Evolutionary conservation across 2,329 filamentous ascomycete species (phyloP).

Genomic region (Lasiodiplodia theobromae): DNA sequence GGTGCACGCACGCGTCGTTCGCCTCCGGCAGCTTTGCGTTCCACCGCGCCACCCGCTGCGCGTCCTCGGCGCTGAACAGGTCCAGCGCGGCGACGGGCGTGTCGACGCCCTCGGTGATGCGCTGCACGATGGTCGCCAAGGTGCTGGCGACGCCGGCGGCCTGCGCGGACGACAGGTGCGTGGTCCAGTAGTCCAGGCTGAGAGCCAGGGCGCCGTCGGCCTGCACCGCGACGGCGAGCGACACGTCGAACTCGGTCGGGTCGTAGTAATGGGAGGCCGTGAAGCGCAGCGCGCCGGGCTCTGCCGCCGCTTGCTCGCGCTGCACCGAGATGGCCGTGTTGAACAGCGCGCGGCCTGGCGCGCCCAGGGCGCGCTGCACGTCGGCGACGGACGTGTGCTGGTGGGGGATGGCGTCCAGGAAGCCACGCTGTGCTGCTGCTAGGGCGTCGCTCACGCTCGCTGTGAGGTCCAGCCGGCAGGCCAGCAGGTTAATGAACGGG

Average conservation of each 20-base stretch:
- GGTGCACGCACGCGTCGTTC: conserved; percentile 53
- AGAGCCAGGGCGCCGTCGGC: too few relatives aligned
- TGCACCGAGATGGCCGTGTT: conserved; percentile 1
- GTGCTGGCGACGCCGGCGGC: too few relatives aligned
- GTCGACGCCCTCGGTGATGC: too few relatives aligned
- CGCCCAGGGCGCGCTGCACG: too few relatives aligned
- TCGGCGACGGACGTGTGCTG: conserved; percentile 28
- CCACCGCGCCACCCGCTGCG: background rate
- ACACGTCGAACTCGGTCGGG: too few relatives aligned
- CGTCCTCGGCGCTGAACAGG: background rate
- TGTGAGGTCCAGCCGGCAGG: conserved; percentile 26
- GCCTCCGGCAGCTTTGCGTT: background rate
- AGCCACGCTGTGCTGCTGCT: conserved; percentile 15
- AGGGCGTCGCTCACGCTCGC: background rate
- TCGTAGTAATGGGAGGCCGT: too few relatives aligned
- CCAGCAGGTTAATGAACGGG: conserved; percentile 40
- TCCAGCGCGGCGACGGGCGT: background rate
- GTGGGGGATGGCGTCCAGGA: conserved; percentile 28
- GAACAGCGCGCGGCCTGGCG: background rate
- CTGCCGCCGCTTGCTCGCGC: background rate
- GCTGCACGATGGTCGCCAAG: too few relatives aligned
- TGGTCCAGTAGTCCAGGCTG: too few relatives aligned
- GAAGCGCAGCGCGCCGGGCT: too few relatives aligned
- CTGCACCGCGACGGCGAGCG: too few relatives aligned
- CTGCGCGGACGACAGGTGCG: too few relatives aligned